Conservation (phyloP, 164 flowering plant species). For the Malania oleifera region DNA sequence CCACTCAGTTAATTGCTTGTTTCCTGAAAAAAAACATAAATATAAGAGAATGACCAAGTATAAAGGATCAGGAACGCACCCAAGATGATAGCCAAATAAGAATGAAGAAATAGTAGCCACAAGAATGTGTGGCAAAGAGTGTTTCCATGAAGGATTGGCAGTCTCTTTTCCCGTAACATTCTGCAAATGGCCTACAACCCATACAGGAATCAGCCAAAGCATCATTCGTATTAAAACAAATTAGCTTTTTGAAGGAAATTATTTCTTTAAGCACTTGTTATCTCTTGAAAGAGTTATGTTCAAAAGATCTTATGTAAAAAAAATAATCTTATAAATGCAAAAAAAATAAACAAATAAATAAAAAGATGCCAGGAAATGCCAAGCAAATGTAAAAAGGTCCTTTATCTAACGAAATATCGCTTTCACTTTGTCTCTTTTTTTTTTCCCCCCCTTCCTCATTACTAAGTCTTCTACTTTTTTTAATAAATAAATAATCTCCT, state of each 20-base stretch:
- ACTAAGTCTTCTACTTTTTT: too few species aligned
- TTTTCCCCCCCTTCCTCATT: too few species aligned
- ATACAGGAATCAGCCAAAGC: constrained; percentile 12
- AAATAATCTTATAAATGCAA: too few species aligned
- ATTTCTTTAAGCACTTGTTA: not conserved
- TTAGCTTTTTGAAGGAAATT: too few species aligned
- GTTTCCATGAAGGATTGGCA: constrained; percentile 67
- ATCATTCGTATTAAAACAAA: too few species aligned
- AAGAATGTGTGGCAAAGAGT: constrained; percentile 61
- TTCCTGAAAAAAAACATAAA: not conserved
- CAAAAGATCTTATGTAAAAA: too few species aligned
- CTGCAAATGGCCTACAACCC: constrained; percentile 41
- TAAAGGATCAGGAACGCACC: constrained; percentile 51
- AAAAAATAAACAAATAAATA: too few species aligned
- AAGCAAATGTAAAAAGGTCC: too few species aligned
- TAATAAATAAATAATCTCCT: too few species aligned
- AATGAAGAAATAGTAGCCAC: constrained; percentile 72
- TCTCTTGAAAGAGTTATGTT: not conserved
- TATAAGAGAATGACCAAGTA: not conserved
- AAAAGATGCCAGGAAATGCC: too few species aligned
- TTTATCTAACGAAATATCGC: too few species aligned
- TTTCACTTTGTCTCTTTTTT: too few species aligned
- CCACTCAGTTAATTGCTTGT: not conserved
- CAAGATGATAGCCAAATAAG: constrained; percentile 88
- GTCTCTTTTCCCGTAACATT: constrained; percentile 29